Percentiles rank a stretch among this genome's conserved stretches.
phyloP scores from a whole-genome alignment of 306 rosid species.

The Quillaja saponaria region DNA sequence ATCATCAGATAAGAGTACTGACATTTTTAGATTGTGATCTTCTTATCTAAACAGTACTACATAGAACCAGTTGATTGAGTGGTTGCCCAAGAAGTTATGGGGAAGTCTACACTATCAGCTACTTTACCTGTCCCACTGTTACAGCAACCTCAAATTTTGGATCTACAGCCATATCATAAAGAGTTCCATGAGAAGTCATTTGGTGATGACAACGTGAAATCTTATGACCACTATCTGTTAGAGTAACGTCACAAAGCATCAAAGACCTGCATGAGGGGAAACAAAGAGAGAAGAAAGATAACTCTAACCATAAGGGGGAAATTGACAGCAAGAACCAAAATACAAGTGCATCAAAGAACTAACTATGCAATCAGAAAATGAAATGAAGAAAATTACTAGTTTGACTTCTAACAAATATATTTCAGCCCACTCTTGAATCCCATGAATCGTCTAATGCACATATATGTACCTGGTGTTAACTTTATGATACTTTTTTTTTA shows the following conservation, averaged over 20 bases:
- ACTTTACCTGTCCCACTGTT: constrained; percentile 77
- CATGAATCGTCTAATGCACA: not conserved
- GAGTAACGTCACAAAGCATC: constrained; percentile 52
- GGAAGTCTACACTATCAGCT: constrained; percentile 24
- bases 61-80: constrained; percentile 23
- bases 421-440: constrained; percentile 16
- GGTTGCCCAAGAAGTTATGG: constrained; percentile 19
- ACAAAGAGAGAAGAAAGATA: constrained; percentile 27
- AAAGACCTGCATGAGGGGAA: constrained; percentile 45
- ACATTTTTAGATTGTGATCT: constrained; percentile 18
- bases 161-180: constrained; percentile 78
- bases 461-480: constrained; percentile 3
- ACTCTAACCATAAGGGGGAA: constrained; percentile 27
- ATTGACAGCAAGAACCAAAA: too few relatives aligned
- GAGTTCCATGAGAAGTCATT: constrained; percentile 65
- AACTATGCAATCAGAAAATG: constrained; percentile 20
- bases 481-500: too few relatives aligned
- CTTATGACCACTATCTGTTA: constrained; percentile 42
- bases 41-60: not conserved
- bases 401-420: constrained; percentile 14
- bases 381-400: constrained; percentile 6
- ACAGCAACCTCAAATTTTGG: constrained; percentile 50
- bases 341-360: too few relatives aligned
- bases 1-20: constrained; percentile 27
- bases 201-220: constrained; percentile 49